Base-by-base conservation (phyloP, 2,329 filamentous ascomycete species). In the Calonectria hongkongensis region DNA sequence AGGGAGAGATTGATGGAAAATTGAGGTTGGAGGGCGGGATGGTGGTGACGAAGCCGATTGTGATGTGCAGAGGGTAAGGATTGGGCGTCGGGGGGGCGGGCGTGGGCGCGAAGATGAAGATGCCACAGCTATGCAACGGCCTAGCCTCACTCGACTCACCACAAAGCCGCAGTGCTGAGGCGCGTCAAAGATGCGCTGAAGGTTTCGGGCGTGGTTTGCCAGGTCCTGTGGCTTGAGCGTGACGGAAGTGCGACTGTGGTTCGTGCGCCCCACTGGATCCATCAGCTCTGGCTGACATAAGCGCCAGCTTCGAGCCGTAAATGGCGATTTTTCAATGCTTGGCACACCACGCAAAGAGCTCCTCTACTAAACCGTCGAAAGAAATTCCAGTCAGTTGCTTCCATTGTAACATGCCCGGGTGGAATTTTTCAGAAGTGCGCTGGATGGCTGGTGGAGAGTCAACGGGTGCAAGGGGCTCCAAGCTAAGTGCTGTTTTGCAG, bases 181-280 rank as follows among this genome's bases (percentile, higher is more conserved):
- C 79, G 79, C 79, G 79, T 80, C 76, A 75, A 73, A 70, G 74
- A 75, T 73, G 73, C 73, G 68, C 73, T 76, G 73, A 74, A 76
- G 47, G 41, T 69, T 72, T 73, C 51, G 51, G 60, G 65, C 71
- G 66, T 62, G 45, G 66, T 68, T 50, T 68, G 51, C 66, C 16
- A 39, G 28, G 68, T 74, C 71, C 66, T 58, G 66, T 68, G 62
- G 62, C 68, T 71, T 80, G 77, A 76, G 76, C 75, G 58, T 63
- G 58, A 41, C 27, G 18, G 21, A 48, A 48, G n/a, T 60, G 54
- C 39, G 33, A 41, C 25, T 60, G 54, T 60, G 54, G 54, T 36
- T 60, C 48, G 64, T 56, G 66, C 54, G 21, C 30, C 12, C 43
- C 27, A 63, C 13, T 27, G 28, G 33, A 50, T 58, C 45, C n/a